Base-by-base conservation (phyloP, 2,329 filamentous ascomycete genomes). In the Rutstroemia sydowiana region DNA sequence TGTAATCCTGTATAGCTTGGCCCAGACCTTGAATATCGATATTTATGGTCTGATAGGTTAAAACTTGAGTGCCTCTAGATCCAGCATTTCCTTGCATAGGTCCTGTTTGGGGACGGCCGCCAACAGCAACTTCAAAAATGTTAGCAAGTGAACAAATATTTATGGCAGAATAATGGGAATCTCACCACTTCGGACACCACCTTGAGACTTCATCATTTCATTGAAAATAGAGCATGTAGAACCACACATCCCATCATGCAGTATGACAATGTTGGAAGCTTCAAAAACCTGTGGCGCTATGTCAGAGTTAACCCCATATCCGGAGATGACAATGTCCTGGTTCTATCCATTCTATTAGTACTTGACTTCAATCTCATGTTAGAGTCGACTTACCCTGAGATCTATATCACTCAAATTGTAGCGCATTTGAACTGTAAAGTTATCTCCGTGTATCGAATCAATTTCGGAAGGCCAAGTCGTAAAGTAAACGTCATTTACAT, bases 61-160 rank as follows among this genome's bases (percentile, higher is more conserved):
- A 13, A 5, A 51, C 13, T 53, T 75, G 71, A 0, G 69, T 68
- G 37, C 83, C 83, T 60, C 83, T 80, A 37, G 79, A 75, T 16
- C 82, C 83, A 14, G 82, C 80, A n/a, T 84, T 71, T 4, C 73
- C 75, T 68, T 85, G 80, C 69, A 84, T 85, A 1, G 76, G 74
- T 0, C 67, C 68, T 1, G 70, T 61, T 13, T 69, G 67, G 1
- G 82, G 76, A 0, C 78, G 75, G 2, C 84, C 84, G 16, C 84
- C 82, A 18, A 51, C 23, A 18, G 34, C 32, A 30, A 77, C 56
- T 75, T 75, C 3, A 84, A 74, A 30, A 75, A 13, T 51, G 9
- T 51, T 40, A 51, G 18, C 13, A n/a, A 21, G 9, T 10, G 23
- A 7, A 9, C 11, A 36, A n/a, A 3, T 23, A 31, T 5, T 16